phyloP scores from a whole-genome alignment of 2,329 filamentous ascomycete genomes.

The Xylariaceae sp. region DNA sequence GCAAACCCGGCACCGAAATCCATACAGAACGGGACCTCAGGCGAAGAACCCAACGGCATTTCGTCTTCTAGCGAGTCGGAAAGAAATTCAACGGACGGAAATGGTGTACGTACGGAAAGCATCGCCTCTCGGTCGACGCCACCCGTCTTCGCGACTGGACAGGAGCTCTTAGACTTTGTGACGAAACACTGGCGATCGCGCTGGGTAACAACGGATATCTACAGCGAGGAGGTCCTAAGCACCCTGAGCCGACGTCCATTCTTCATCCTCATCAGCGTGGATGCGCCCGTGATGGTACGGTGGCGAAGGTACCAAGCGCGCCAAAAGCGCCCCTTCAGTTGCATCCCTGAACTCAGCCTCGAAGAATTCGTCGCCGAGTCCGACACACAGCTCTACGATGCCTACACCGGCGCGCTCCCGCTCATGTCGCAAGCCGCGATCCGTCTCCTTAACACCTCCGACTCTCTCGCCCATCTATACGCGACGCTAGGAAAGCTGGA shows the following conservation, averaged over 20 bases:
- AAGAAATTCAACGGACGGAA: slow-evolving; percentile 1
- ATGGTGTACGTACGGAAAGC: background rate
- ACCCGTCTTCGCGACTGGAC: slow-evolving; percentile 54
- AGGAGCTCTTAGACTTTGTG: slow-evolving; percentile 74
- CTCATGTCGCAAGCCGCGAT: slow-evolving; percentile 78
- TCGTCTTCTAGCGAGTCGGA: background rate
- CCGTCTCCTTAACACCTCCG: slow-evolving; percentile 78
- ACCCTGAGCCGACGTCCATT: slow-evolving; percentile 75
- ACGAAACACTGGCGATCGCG: slow-evolving; percentile 76
- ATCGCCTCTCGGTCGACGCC: slow-evolving; percentile 5
- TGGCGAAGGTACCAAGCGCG: slow-evolving; percentile 67
- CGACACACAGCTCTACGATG: slow-evolving; percentile 72
- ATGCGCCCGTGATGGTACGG: slow-evolving; percentile 78
- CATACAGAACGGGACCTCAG: background rate
- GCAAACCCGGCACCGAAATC: slow-evolving; percentile 14
- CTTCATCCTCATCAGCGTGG: slow-evolving; percentile 87
- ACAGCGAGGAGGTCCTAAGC: slow-evolving; percentile 67
- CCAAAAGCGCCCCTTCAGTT: background rate
- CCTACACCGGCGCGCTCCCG: slow-evolving; percentile 59
- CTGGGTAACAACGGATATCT: slow-evolving; percentile 83
- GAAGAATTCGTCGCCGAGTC: slow-evolving; percentile 53
- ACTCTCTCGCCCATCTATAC: slow-evolving; percentile 65
- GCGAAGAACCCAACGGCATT: slow-evolving; percentile 1
- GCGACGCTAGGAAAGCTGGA: slow-evolving; percentile 67
- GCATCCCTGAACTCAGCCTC: slow-evolving; percentile 34